These are phyloP conservation scores for Chamaecrista fasciculata DNA, from an alignment of 306 rosid genomes.

Conservation along the genomic window DNA sequence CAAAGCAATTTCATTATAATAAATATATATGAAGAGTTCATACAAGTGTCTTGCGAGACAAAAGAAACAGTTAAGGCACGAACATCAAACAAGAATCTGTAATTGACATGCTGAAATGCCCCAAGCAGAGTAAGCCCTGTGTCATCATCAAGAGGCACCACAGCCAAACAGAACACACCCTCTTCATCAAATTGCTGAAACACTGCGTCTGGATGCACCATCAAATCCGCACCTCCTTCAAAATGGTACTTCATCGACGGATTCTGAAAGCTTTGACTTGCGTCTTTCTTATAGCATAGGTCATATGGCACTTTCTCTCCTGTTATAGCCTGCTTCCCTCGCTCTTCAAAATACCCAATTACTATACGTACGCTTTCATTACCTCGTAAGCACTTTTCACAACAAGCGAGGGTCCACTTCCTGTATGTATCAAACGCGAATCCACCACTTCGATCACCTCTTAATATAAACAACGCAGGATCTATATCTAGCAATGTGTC, in stretches of 20 bases:
- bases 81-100: slow-evolving; percentile 7
- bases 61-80: neutral
- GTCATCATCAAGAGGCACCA: neutral
- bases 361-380: neutral
- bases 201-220: neutral
- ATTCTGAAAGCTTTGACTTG: neutral
- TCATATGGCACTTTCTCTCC: neutral
- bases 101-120: neutral
- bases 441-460: neutral
- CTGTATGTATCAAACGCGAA: neutral
- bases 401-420: neutral
- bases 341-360: neutral
- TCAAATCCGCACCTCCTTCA: slow-evolving; percentile 6
- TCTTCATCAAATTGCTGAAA: neutral
- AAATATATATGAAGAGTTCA: too few relatives aligned
- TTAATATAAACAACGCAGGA: neutral
- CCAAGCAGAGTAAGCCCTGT: neutral
- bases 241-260: slow-evolving; percentile 12
- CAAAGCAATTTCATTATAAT: too few relatives aligned
- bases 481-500: neutral
- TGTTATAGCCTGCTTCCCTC: neutral
- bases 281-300: neutral
- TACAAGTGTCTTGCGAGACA: neutral
- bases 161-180: neutral
- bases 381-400: neutral